Evolutionary conservation across 495 filamentous ascomycete species (phyloP), one percentile per base, ranked within the genome.

Genomic region (Thermothielavioides terrestris): DNA sequence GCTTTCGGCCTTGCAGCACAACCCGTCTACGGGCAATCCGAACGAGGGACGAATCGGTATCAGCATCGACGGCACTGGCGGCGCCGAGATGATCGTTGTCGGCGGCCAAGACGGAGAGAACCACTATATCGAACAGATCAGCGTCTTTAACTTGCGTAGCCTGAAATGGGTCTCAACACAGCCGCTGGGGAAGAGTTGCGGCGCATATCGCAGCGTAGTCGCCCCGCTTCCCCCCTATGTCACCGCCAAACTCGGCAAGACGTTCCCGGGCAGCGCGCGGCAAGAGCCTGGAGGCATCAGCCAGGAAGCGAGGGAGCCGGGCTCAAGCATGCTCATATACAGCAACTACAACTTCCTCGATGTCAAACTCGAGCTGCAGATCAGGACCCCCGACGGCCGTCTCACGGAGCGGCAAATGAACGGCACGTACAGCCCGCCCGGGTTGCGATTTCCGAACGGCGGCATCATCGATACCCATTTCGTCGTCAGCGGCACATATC

Each of bases 321-420:
- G 78, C 25, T 84, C 83, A 12, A 87, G 89, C 4, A 95, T 96
- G 88, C 76, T 98, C 44, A 94, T 98, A 26, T 98, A 98, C 64
- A 97, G 92, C 34, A 98, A 98, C 60, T 98, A 97, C 64, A 97
- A 98, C 65, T 98, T 98, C 63, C 64, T 97, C 31, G 89, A 97
- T 53, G 92, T 97, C 52, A 97, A 95, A 60, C 68, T 98, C 18
- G 92, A 97, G 63, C 73, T 98, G 26, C 94, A 97, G 60, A 78
- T 98, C 37, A 80, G 92, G 45, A 63, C 82, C 12, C 79, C 86
- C 23, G 91, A 98, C 65, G 92, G 94, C 38, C 83, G 82, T 8
- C 69, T 98, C 53, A 75, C 79, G 4, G 92, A 97, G 60, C 89
- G 87, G 57, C 76, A 86, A 10, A 96, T 98, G 91, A 80, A 81